Conservation (phyloP, 306 rosid species). For the Dalbergia cultrata region DNA sequence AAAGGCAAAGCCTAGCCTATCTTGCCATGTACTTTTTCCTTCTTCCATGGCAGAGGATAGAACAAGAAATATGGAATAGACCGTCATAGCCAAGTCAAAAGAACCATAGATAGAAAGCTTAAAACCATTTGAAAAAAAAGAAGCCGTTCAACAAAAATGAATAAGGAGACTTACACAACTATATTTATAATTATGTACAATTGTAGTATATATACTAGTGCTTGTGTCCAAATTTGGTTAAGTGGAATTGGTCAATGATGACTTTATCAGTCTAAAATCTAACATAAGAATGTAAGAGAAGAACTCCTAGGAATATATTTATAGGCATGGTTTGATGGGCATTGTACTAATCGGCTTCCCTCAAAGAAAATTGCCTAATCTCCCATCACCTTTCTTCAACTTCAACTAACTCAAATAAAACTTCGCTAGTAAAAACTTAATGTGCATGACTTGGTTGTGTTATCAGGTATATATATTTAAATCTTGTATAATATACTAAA, state of each 20-base stretch:
- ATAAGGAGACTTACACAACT: neutral
- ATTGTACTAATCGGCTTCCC: too few species aligned
- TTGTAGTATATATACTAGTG: neutral
- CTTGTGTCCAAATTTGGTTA: neutral
- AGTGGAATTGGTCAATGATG: neutral
- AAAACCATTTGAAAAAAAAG: conserved; percentile 43
- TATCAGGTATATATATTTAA: neutral
- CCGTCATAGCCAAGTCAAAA: conserved; percentile 29
- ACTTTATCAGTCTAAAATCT: neutral
- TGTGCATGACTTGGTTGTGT: too few species aligned
- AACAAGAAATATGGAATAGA: conserved; percentile 17
- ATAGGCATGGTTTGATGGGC: too few species aligned
- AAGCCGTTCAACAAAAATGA: conserved; percentile 41
- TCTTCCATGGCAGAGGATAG: neutral
- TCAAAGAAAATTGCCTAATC: too few species aligned
- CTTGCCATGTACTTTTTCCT: conserved; percentile 44
- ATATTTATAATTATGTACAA: neutral
- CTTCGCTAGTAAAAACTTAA: too few species aligned
- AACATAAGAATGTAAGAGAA: too few species aligned
- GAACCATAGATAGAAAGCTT: conserved; percentile 29
- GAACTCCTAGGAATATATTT: too few species aligned
- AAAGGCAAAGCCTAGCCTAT: conserved; percentile 38
- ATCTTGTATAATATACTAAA: too few species aligned
- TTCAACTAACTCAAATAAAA: too few species aligned
- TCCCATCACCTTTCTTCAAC: too few species aligned